These are phyloP conservation scores for Termitomyces sp. DNA, from an alignment of 768 basidiomycete species.

Conservation along the genomic window DNA sequence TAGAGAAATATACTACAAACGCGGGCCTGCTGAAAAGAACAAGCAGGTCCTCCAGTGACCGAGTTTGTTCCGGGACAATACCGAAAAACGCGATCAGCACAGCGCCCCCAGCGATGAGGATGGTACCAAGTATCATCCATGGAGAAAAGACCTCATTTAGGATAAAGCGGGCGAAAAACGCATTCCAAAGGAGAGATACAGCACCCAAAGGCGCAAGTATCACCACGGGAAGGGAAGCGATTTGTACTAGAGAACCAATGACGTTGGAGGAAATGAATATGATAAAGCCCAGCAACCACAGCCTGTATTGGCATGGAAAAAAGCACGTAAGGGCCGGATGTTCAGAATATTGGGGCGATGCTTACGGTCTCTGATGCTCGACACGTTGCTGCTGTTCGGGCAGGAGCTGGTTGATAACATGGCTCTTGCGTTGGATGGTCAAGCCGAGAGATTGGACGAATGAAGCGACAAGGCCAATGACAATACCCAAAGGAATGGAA, in stretches of 20 bases:
- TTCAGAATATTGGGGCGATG: background rate
- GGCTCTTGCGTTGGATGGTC: slow-evolving; percentile 91
- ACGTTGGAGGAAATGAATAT: slow-evolving; percentile 89
- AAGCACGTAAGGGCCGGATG: slow-evolving; percentile 1
- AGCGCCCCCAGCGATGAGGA: slow-evolving; percentile 84
- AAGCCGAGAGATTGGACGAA: slow-evolving; percentile 89
- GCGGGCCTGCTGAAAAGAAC: slow-evolving; percentile 66
- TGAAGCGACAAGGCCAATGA: slow-evolving; percentile 71
- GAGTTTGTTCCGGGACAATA: slow-evolving; percentile 84
- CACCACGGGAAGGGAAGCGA: slow-evolving; percentile 90
- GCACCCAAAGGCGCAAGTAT: slow-evolving; percentile 93
- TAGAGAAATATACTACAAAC: slow-evolving; percentile 79
- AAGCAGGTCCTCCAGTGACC: slow-evolving; percentile 82
- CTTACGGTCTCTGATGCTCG: slow-evolving; percentile 76
- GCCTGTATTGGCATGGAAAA: slow-evolving; percentile 29
- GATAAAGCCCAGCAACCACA: slow-evolving; percentile 85
- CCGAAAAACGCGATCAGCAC: slow-evolving; percentile 89
- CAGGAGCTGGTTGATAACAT: slow-evolving; percentile 74
- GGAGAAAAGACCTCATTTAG: slow-evolving; percentile 83
- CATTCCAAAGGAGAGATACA: slow-evolving; percentile 91
- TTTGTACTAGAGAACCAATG: slow-evolving; percentile 85
- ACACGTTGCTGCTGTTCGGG: slow-evolving; percentile 59
- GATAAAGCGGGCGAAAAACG: slow-evolving; percentile 80
- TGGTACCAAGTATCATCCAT: slow-evolving; percentile 82
- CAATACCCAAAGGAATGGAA: slow-evolving; percentile 47